Evolutionary conservation across 2,329 filamentous ascomycete species (phyloP), one percentile per base, ranked within the genome.

Genomic region (Coniochaeta sp.): DNA sequence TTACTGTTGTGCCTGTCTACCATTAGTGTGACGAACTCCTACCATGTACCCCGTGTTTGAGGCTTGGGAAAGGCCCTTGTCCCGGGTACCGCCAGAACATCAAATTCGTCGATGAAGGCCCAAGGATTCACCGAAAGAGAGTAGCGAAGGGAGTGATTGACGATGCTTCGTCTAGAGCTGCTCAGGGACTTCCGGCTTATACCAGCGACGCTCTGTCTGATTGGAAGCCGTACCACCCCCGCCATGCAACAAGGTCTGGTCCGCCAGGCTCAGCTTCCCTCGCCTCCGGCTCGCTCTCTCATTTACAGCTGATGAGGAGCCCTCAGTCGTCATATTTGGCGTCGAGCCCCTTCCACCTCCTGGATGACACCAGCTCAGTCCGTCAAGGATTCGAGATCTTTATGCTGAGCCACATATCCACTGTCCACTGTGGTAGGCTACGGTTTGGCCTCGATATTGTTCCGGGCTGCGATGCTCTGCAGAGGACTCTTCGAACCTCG

Each of bases 1-100:
- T 47, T 47, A 47, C 42, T 47, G 8, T 3, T 24, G 8, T 47
- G 42, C 42, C 2, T 24, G 22, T 47, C 8, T 47, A 19, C 42
- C 22, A 3, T 47, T 47, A 47, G 22, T 47, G 42, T 36, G 57
- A 52, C 36, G 57, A 50, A 24, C 57, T 47, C 24, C 42, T 32
- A n/a, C 57, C 57, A 32, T 58, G 40, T 38, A 58, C 40, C 6
- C 57, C 40, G 10, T 58, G 57, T 19, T 16, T 58, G 28, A 58
- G 57, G 34, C 57, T 58, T 16, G 57, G 40, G 14, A 58, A 50
- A 50, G 42, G 40, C 16, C 57, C 57, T 28, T 58, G 57, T 44
- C 38, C 57, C 6, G 40, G 40, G 8, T 58, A 58, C 28, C 38
- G 17, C 26, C 57, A 32, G 17, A 28, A 34, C 30, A 24, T n/a